Base-by-base conservation (phyloP, 768 basidiomycete genomes). In the Crepidotus variabilis region DNA sequence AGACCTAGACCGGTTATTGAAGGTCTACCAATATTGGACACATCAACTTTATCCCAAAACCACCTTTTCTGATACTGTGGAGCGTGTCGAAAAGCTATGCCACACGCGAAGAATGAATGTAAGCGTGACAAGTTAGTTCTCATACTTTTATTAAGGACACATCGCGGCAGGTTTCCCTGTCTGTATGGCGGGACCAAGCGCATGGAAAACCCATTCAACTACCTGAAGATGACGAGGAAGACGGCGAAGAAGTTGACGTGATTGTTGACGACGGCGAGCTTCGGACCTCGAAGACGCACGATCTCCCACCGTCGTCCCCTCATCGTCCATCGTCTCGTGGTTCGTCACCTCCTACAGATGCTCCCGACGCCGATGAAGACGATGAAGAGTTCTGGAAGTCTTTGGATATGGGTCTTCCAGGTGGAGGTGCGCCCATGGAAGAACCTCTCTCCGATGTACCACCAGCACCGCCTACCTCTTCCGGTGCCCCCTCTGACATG, bases 1-100 rank as follows among this genome's bases (percentile, higher is more conserved):
- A 51, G 95, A 99, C 70, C 80, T 99, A 36, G 84, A 83, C 60
- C 78, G 89, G 36, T 72, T 98, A 13, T 75, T 98, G 54, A 84
- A 86, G 59, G 74, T 90, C 34, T 98, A 98, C 67, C 93, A 94
- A 65, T 90, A 94, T 63, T 99, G 97, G 97, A 82, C 93, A 2
- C 97, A 98, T 73, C 83, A 81, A 63, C 78, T 99, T 78, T 95
- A 89, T 67, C 97, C 97, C 4, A 92, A 89, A 65, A 87, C 83
- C 3, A 86, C 88, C 39, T 97, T 98, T 69, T 78, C 78, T 47
- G 94, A 97, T 65, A 96, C 94, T 0, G 85, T 96, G 5, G 74
- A 83, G 32, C 80, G 88, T 9, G 83, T 98, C 9, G 96, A 99
- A 75, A 92, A 88, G 63, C 70, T 97, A 10, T 97, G 92, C 66